A percentile compares a stretch with the other conserved stretches of the same genome.
Conservation (phyloP, 805 yeast genomes). For the Blastobotrys peoriensis region DNA sequence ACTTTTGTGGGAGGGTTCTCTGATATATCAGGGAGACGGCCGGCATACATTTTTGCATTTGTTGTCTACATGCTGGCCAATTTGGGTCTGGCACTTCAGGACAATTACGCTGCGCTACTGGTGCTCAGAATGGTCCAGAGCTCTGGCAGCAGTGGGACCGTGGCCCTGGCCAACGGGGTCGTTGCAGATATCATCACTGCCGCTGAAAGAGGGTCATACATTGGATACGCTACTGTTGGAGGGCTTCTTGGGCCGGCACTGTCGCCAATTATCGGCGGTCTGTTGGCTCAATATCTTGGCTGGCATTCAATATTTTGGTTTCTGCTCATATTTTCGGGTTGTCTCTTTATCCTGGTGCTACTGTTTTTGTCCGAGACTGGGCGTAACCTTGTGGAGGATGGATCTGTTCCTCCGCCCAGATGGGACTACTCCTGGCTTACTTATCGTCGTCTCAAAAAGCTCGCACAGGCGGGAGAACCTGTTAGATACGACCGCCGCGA, state of each 20-base stretch:
- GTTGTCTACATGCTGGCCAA: slow-evolving; percentile 53
- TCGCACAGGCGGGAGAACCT: background rate
- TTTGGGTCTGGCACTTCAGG: slow-evolving; percentile 56
- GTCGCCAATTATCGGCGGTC: slow-evolving; percentile 66
- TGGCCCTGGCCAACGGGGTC: slow-evolving; percentile 63
- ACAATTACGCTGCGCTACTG: slow-evolving; percentile 54
- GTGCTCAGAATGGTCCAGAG: slow-evolving; percentile 73
- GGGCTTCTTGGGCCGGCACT: slow-evolving; percentile 70
- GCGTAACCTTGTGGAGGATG: slow-evolving; percentile 68
- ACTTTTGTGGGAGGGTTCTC: slow-evolving; percentile 61
- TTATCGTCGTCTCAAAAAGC: background rate
- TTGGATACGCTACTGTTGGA: slow-evolving; percentile 57
- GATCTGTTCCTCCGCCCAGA: slow-evolving; percentile 49
- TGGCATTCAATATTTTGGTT: slow-evolving; percentile 73
- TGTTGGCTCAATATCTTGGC: slow-evolving; percentile 39
- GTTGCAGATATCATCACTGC: slow-evolving; percentile 68
- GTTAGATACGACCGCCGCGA: slow-evolving; percentile 2
- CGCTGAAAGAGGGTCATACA: slow-evolving; percentile 61
- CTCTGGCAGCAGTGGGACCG: slow-evolving; percentile 66
- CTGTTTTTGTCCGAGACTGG: slow-evolving; percentile 67
- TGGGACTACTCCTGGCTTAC: background rate
- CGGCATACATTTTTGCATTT: slow-evolving; percentile 52
- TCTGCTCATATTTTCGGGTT: slow-evolving; percentile 57
- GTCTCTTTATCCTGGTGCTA: slow-evolving; percentile 29
- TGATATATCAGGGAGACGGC: slow-evolving; percentile 69